Evolutionary conservation across 805 yeast species (phyloP).

Genomic region (Kuraishia hungarica): DNA sequence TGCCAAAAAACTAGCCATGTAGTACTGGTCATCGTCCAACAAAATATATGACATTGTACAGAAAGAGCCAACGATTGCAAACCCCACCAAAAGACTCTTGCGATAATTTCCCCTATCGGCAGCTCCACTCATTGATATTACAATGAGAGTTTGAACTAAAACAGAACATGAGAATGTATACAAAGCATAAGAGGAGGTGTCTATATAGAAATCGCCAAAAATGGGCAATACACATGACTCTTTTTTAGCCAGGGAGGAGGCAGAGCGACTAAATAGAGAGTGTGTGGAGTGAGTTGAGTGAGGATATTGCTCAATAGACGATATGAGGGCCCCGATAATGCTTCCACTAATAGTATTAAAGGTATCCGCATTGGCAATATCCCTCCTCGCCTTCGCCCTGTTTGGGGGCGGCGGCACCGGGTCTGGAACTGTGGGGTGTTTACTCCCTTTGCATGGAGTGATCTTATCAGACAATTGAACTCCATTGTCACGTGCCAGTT

Average conservation of each 20-base stretch:
- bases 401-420: slow-evolving; percentile 25
- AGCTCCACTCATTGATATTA: slow-evolving; percentile 66
- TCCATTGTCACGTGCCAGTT: slow-evolving; percentile 66
- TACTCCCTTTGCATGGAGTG: slow-evolving; percentile 37
- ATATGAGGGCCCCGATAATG: too few relatives aligned
- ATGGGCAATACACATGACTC: slow-evolving; percentile 25
- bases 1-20: slow-evolving; percentile 43
- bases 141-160: slow-evolving; percentile 60
- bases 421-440: slow-evolving; percentile 22
- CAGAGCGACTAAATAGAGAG: not conserved
- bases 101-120: slow-evolving; percentile 58
- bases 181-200: slow-evolving; percentile 65
- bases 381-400: too few relatives aligned
- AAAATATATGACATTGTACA: slow-evolving; percentile 38
- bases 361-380: too few relatives aligned
- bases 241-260: not conserved
- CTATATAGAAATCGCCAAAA: slow-evolving; percentile 34
- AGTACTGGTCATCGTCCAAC: slow-evolving; percentile 31
- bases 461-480: slow-evolving; percentile 51
- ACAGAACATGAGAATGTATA: slow-evolving; percentile 71
- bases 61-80: slow-evolving; percentile 52
- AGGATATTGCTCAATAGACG: slow-evolving; percentile 6
- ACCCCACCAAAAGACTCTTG: slow-evolving; percentile 42
- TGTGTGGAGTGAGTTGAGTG: too few relatives aligned
- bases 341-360: too few relatives aligned